Evolutionary conservation across 768 basidiomycete genomes (phyloP).

Genomic region (Boletus pseudo-olivaceus): DNA sequence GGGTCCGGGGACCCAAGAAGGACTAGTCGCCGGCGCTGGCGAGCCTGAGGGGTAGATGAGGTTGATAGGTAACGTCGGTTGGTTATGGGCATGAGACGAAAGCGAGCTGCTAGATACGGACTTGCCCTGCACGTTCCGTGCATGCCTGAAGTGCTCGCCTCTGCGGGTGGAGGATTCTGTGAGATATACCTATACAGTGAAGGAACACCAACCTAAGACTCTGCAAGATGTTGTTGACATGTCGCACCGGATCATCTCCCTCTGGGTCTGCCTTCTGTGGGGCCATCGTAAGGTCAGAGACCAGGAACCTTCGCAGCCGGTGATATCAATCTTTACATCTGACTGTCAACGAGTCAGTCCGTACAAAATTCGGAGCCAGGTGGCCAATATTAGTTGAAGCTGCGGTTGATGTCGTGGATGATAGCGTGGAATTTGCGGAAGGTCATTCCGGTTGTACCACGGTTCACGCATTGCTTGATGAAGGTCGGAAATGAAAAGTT

Average conservation of each 20-base stretch:
- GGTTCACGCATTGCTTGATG: not conserved
- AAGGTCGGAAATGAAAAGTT: conserved; percentile 3
- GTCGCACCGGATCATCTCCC: conserved; percentile 15
- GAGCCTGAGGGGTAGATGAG: conserved; percentile 32
- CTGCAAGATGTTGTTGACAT: conserved; percentile 29
- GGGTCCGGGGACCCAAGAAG: conserved; percentile 42
- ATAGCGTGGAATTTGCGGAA: not conserved
- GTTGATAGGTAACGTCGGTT: conserved; percentile 44
- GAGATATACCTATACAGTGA: not conserved
- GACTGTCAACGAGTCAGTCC: not conserved
- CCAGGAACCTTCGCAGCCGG: not conserved
- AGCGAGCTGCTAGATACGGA: conserved; percentile 14
- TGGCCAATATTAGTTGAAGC: not conserved
- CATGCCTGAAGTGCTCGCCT: conserved; percentile 69
- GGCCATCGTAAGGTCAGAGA: conserved; percentile 5
- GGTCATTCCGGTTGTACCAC: not conserved
- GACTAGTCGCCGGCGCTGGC: not conserved
- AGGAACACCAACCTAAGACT: conserved; percentile 24
- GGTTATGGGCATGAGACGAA: conserved; percentile 31
- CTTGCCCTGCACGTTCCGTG: conserved; percentile 47
- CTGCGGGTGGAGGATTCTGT: conserved; percentile 31
- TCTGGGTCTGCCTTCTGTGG: conserved; percentile 6
- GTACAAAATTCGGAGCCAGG: not conserved
- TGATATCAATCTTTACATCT: conserved; percentile 3
- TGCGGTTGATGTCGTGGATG: not conserved